A percentile compares a stretch with the other conserved stretches of the same genome.
These are phyloP conservation scores for Diutina scorzettiae DNA, from an alignment of 1,139 yeast species.

Conservation along the genomic window DNA sequence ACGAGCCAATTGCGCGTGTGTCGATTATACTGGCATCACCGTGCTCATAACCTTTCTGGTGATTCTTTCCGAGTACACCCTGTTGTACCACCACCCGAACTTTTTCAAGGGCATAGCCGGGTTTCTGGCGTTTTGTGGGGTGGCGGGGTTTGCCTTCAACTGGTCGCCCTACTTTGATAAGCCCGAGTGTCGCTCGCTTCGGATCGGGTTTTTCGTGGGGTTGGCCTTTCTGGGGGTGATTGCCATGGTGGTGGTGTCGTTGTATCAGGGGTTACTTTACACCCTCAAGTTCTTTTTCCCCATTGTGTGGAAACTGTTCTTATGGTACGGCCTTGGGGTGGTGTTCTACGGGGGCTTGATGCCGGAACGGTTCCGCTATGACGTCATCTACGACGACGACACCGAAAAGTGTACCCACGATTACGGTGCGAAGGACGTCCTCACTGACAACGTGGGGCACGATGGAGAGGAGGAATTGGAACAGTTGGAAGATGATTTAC, in stretches of 20 bases:
- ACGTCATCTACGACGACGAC: slow-evolving; percentile 38
- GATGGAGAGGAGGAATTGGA: slow-evolving; percentile 34
- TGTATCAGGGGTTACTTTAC: slow-evolving; percentile 42
- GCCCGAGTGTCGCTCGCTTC: slow-evolving; percentile 69
- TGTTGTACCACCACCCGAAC: slow-evolving; percentile 52
- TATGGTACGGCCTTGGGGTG: slow-evolving; percentile 74
- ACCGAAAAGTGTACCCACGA: slow-evolving; percentile 17
- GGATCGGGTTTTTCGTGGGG: slow-evolving; percentile 76
- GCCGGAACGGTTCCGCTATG: slow-evolving; percentile 82
- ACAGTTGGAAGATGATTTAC: slow-evolving; percentile 17
- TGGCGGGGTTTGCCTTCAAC: slow-evolving; percentile 63
- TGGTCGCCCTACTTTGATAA: slow-evolving; percentile 87
- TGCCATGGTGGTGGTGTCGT: slow-evolving; percentile 47
- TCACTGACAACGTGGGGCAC: slow-evolving; percentile 23
- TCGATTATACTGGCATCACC: slow-evolving; percentile 92
- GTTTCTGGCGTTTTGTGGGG: slow-evolving; percentile 56
- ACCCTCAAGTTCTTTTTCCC: slow-evolving; percentile 51
- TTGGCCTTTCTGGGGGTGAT: slow-evolving; percentile 66
- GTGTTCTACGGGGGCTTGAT: slow-evolving; percentile 77
- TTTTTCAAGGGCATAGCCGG: slow-evolving; percentile 38
- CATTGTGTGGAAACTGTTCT: slow-evolving; percentile 46
- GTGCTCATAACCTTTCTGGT: slow-evolving; percentile 85
- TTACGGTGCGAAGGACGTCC: slow-evolving; percentile 24
- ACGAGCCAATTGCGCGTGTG: slow-evolving; percentile 75
- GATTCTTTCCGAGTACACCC: slow-evolving; percentile 71